Evolutionary conservation across 192 early-diverging fungal genomes (phyloP), one percentile per base, ranked within the genome.

Genomic region (Gryganskiella cystojenkinii): DNA sequence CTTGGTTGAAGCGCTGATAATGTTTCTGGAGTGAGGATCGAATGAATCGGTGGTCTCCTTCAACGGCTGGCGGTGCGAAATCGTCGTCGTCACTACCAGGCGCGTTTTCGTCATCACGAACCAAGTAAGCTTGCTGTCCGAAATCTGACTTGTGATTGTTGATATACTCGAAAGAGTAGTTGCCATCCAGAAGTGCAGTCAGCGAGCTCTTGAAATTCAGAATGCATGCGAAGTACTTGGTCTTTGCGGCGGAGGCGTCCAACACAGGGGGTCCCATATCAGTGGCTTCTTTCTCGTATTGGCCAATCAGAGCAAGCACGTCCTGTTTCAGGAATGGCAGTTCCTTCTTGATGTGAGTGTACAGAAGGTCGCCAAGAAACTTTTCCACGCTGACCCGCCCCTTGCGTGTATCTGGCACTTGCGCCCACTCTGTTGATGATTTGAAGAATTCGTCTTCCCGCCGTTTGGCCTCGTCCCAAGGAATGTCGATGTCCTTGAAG

Each of bases 291-390:
- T 67, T 63, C 8, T 75, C 72, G 53, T 30, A 67, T 13, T 55
- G 49, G 9, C 17, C 9, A 43, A 67, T 56, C 33, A 67, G n/a
- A 0, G 46, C 53, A 43, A 62, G 58, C 11, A 75, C 55, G 2
- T 75, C 72, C 24, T 63, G 67, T 15, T 56, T 75, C 34, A 67
- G 44, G 52, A 50, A 40, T 6, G 64, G 72, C 3, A 75, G 24
- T 28, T 74, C 71, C 63, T 74, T 74, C 59, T 74, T 66, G 64
- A 74, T 74, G 44, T 67, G 71, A 2, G 31, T 49, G 37, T 61
- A 74, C 2, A 74, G 44, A 4, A 74, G 58, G 1, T 66, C 51
- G 22, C 71, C 71, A 8, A 65, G 37, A 31, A 74, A 74, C 15
- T 46, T 60, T 56, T 67, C 54, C 17, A 74, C 64, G 0, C 19